Evolutionary conservation across 2,329 filamentous ascomycete genomes (phyloP).

Genomic region (Zymoseptoria brevis): DNA sequence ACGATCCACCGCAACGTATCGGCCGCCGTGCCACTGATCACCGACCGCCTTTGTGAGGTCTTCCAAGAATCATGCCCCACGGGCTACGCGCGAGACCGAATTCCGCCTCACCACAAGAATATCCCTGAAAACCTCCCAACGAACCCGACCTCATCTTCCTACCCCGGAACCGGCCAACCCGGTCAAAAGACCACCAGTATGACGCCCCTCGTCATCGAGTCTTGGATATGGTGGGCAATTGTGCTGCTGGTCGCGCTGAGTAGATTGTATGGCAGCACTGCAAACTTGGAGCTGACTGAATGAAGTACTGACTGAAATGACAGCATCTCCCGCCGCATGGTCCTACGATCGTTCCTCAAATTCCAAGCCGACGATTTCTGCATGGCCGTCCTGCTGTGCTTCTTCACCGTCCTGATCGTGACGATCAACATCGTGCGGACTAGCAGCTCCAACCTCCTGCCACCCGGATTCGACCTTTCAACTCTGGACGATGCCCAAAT

Average conservation of each 20-base stretch:
- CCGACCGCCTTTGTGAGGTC: neutral
- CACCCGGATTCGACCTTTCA: slow-evolving; percentile 39
- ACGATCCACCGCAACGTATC: neutral
- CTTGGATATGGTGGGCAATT: slow-evolving; percentile 41
- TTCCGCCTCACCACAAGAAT: slow-evolving; percentile 12
- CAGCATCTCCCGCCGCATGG: slow-evolving; percentile 38
- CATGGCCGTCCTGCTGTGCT: slow-evolving; percentile 45
- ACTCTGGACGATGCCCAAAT: slow-evolving; percentile 26
- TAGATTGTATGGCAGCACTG: slow-evolving; percentile 34
- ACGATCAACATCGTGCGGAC: slow-evolving; percentile 39
- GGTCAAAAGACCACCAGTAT: slow-evolving; percentile 15
- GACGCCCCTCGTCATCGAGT: slow-evolving; percentile 35
- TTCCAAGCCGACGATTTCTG: slow-evolving; percentile 52
- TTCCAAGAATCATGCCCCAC: neutral
- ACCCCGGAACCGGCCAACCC: neutral
- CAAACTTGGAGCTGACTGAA: neutral
- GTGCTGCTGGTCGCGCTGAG: slow-evolving; percentile 33
- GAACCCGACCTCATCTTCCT: neutral
- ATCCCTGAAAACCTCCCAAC: slow-evolving; percentile 5
- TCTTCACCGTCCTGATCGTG: slow-evolving; percentile 45
- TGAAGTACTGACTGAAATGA: slow-evolving; percentile 1
- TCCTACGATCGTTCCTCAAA: slow-evolving; percentile 40
- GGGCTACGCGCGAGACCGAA: neutral
- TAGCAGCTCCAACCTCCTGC: slow-evolving; percentile 38
- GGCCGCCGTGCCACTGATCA: neutral